Evolutionary conservation across 176 grass and related monocot genomes (phyloP).

Genomic region (Rhynchospora breviuscula): DNA sequence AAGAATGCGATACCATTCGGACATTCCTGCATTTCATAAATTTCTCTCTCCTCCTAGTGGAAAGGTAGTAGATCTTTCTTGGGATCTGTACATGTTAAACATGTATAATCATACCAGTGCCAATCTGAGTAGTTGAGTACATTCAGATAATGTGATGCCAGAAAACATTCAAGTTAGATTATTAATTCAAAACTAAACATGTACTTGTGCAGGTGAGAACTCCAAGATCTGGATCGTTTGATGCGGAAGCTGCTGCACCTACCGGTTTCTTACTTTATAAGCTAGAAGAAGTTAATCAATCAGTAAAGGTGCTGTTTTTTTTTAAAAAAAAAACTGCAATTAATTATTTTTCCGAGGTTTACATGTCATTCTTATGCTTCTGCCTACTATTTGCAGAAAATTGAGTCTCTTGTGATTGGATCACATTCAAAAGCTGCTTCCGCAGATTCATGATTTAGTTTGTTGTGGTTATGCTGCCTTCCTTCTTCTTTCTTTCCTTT

Average conservation of each 20-base stretch:
- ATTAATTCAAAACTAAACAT: background rate
- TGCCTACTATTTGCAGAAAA: conserved; percentile 32
- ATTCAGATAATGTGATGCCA: background rate
- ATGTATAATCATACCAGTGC: background rate
- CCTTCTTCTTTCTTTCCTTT: too few relatives aligned
- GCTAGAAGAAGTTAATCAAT: conserved; percentile 47
- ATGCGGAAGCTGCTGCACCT: conserved; percentile 28
- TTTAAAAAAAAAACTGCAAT: background rate
- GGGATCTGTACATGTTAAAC: conserved; percentile 3
- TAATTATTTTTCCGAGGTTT: background rate
- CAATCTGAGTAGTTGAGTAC: background rate
- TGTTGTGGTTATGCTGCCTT: background rate
- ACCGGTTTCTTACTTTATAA: conserved; percentile 46
- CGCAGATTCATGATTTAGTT: background rate
- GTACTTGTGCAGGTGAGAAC: conserved; percentile 32
- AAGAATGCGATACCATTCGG: conserved; percentile 15
- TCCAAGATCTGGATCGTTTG: conserved; percentile 5
- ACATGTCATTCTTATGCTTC: background rate
- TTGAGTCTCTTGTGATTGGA: conserved; percentile 44
- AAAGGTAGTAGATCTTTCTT: conserved; percentile 35
- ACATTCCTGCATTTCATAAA: conserved; percentile 31
- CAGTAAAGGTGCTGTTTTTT: conserved; percentile 40
- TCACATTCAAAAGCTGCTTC: conserved; percentile 22
- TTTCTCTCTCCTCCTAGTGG: conserved; percentile 34
- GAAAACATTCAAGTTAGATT: background rate